Percentiles rank a stretch among this genome's conserved stretches.
These are phyloP conservation scores for Ogataea chonburiensis DNA, from an alignment of 805 yeast genomes.

Conservation along the genomic window DNA sequence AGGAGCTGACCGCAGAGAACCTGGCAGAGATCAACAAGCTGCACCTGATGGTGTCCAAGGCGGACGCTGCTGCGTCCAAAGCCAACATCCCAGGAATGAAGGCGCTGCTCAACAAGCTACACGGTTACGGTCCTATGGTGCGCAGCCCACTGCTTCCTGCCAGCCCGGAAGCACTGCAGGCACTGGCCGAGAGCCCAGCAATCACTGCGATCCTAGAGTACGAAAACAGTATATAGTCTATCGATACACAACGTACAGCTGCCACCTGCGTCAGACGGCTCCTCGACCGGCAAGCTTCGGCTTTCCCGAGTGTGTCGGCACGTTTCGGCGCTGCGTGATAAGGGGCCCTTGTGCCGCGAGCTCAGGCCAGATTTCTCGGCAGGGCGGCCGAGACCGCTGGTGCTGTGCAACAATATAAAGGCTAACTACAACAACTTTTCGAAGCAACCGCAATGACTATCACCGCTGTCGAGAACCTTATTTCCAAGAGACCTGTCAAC, in stretches of 20 bases:
- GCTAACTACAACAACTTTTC: background rate
- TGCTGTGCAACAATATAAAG: background rate
- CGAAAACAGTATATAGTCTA: constrained; percentile 8
- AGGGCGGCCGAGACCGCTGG: background rate
- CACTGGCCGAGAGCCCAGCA: constrained; percentile 6
- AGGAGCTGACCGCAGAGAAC: constrained; percentile 7
- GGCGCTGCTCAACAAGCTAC: constrained; percentile 9
- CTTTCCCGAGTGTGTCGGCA: too few relatives aligned
- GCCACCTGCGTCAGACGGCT: background rate
- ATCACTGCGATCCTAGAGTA: constrained; percentile 11
- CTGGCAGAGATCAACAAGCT: constrained; percentile 11
- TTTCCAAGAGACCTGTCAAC: constrained; percentile 13
- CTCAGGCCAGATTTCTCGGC: too few relatives aligned
- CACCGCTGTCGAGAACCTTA: constrained; percentile 6
- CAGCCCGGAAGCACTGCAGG: background rate
- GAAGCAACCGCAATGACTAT: constrained; percentile 8
- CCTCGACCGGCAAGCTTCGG: too few relatives aligned
- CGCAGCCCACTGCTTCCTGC: constrained; percentile 18
- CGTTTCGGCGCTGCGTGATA: constrained; percentile 1
- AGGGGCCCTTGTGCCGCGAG: too few relatives aligned
- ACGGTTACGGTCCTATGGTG: constrained; percentile 13
- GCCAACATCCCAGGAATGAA: constrained; percentile 22
- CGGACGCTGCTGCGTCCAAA: constrained; percentile 18
- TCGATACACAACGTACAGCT: too few relatives aligned
- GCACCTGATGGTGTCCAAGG: constrained; percentile 16